These are phyloP conservation scores for Acorus calamus DNA, from an alignment of 106 monocot genomes.

Conservation along the genomic window DNA sequence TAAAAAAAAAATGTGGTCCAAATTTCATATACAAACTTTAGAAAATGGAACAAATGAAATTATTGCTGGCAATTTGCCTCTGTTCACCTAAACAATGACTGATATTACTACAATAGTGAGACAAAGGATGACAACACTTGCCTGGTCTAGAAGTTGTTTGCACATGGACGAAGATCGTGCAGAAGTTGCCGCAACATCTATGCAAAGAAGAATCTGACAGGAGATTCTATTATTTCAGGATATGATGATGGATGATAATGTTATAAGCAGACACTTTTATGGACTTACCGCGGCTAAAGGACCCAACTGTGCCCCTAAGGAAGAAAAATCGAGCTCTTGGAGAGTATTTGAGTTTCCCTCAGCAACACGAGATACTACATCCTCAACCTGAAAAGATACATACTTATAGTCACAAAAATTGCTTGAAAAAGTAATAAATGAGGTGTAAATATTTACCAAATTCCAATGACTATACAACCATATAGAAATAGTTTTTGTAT, in stretches of 20 bases:
- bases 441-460: too few relatives aligned
- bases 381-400: slow-evolving; percentile 46
- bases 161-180: slow-evolving; percentile 60
- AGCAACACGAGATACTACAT: slow-evolving; percentile 48
- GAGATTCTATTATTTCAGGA: background rate
- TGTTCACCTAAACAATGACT: too few relatives aligned
- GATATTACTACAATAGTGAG: too few relatives aligned
- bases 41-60: too few relatives aligned
- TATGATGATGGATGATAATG: background rate
- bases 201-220: slow-evolving; percentile 76
- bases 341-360: slow-evolving; percentile 36
- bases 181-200: slow-evolving; percentile 80
- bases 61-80: too few relatives aligned
- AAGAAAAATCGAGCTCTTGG: slow-evolving; percentile 63
- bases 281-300: slow-evolving; percentile 56
- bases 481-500: too few relatives aligned
- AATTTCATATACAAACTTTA: too few relatives aligned
- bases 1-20: too few relatives aligned
- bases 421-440: too few relatives aligned
- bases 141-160: slow-evolving; percentile 69
- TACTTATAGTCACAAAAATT: too few relatives aligned
- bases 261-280: background rate
- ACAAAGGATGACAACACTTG: slow-evolving; percentile 10
- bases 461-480: too few relatives aligned
- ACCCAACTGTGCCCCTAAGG: slow-evolving; percentile 65